Percentiles rank a stretch among this genome's conserved stretches.
Conservation (phyloP, 768 basidiomycete genomes). For the Xerocomus potaroensis region DNA sequence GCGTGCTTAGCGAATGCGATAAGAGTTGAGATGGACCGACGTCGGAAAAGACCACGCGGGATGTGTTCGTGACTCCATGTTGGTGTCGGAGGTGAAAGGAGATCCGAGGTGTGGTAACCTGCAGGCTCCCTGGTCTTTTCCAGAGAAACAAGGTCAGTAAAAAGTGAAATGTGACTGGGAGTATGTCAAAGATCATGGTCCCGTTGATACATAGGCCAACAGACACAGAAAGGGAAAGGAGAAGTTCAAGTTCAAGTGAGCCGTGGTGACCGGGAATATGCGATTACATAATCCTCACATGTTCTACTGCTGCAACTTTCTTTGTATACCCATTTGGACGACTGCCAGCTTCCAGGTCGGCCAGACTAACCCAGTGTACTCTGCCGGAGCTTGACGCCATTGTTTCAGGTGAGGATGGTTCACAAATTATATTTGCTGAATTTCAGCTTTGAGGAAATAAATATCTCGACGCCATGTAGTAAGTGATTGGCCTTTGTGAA, state of each 20-base stretch:
- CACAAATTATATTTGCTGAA: neutral
- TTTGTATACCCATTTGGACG: neutral
- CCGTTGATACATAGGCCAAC: neutral
- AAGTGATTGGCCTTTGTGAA: no score
- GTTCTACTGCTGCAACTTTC: neutral
- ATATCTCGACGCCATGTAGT: neutral
- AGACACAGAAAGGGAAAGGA: no score
- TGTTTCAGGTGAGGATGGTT: neutral
- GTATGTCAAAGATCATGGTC: constrained; percentile 20
- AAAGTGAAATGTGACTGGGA: constrained; percentile 41
- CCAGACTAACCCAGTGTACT: no score
- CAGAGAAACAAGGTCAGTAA: constrained; percentile 42
- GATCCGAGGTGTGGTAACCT: constrained; percentile 36
- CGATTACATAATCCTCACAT: constrained; percentile 12
- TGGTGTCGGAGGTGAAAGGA: constrained; percentile 64
- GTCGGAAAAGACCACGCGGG: constrained; percentile 58
- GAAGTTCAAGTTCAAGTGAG: no score
- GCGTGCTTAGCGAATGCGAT: constrained; percentile 21
- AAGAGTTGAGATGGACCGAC: constrained; percentile 33
- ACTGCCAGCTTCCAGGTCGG: no score
- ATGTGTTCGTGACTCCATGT: constrained; percentile 52
- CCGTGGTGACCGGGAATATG: no score
- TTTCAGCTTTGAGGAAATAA: neutral
- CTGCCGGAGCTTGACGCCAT: no score
- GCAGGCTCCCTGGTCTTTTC: constrained; percentile 13